Evolutionary conservation across 768 basidiomycete genomes (phyloP), one percentile per base, ranked within the genome.

Genomic region (Suillus cothurnatus): DNA sequence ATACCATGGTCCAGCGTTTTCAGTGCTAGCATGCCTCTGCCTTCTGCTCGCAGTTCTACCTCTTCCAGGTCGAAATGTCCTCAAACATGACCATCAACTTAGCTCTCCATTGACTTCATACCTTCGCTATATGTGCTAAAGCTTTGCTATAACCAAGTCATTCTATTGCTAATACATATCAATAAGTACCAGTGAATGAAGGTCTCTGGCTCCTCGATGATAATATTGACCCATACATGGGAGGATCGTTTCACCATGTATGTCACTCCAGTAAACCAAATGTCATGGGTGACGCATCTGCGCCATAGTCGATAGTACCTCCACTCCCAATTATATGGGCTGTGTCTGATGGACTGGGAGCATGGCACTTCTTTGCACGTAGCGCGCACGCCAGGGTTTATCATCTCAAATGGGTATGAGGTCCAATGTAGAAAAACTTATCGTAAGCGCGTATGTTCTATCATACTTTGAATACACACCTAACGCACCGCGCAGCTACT

Each of bases 171-270:
- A 66, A 34, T 63, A 61, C 47, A 55, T 71, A 69, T 64, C 21
- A 68, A 61, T 69, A 64, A 68, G 60, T 69, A 64, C 66, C 67
- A 98, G 97, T 99, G 65, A 87, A 88, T 73, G 97, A 98, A 77
- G 96, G 95, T 19, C 83, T 97, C 6, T 94, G 89, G 77, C 84
- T 98, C 19, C 89, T 89, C 67, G 80, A 83, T 49, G 81, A 91
- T 77, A 88, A 86, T n/a, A 79, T 93, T 23, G 86, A 95, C 73
- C 95, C 95, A 38, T 98, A 97, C 70, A 85, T 89, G 64, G 95
- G 94, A 47, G 92, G 93, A 6, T 78, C 88, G 12, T 94, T 97
- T 73, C 85, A 89, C 72, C 95, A 97, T 76, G 95, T 96, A 77
- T 66, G 91, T 68, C 9, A 14, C 14, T 45, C 61, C 4, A 41